A percentile compares a stretch with the other conserved stretches of the same genome.
Conservation (phyloP, 2,329 filamentous ascomycete species). For the Chrysoporthe austroafricana region DNA sequence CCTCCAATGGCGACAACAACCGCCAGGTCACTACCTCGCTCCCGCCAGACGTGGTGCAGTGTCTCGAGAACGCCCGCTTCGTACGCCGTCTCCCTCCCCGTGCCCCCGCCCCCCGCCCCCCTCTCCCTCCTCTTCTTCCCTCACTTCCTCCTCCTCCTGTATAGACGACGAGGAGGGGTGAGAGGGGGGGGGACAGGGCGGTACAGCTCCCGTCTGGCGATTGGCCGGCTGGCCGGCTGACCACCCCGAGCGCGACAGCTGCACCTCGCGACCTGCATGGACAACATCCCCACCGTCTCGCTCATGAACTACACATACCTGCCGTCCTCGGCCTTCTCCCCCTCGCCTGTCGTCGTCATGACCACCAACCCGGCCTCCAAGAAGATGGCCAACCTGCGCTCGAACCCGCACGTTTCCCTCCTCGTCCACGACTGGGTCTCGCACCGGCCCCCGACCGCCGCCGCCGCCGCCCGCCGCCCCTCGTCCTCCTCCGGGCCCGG, state of each 20-base stretch:
- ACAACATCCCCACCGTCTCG: constrained; percentile 85
- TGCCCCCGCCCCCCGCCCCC: constrained; percentile 25
- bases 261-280: constrained; percentile 88
- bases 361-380: constrained; percentile 81
- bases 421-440: constrained; percentile 98
- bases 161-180: no score
- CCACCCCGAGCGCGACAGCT: constrained; percentile 59
- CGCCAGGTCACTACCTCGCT: constrained; percentile 71
- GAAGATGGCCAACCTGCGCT: constrained; percentile 79
- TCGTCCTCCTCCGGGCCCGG: constrained; percentile 42
- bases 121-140: neutral
- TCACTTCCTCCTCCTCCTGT: constrained; percentile 7
- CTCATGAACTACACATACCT: constrained; percentile 99
- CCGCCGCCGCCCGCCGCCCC: constrained; percentile 47
- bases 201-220: no score
- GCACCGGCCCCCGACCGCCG: constrained; percentile 80
- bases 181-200: no score
- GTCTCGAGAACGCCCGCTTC: constrained; percentile 92
- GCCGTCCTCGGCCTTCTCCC: constrained; percentile 62
- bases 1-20: constrained; percentile 73
- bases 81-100: constrained; percentile 54
- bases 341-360: constrained; percentile 88
- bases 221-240: neutral
- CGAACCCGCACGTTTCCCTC: constrained; percentile 86
- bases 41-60: constrained; percentile 84